Evolutionary conservation across 176 grass and related monocot genomes (phyloP).

Genomic region (Oryza australiensis): DNA sequence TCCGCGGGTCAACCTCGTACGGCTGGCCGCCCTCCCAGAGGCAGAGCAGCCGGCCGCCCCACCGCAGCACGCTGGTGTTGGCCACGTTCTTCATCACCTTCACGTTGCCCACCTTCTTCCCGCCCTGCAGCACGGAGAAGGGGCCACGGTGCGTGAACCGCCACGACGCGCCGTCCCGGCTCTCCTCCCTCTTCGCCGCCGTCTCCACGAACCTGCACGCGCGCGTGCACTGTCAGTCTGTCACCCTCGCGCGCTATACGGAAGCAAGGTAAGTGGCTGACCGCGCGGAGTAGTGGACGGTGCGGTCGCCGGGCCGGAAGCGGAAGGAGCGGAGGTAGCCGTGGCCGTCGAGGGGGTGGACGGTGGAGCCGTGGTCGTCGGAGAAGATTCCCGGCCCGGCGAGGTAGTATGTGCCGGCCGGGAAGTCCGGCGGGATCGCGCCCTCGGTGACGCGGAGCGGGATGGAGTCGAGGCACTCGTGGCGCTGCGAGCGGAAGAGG

Average conservation of each 20-base stretch:
- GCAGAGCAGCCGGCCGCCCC: constrained; percentile 77
- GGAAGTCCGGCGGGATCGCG: constrained; percentile 72
- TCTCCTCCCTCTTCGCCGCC: constrained; percentile 78
- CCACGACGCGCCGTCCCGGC: constrained; percentile 50
- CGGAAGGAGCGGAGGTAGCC: constrained; percentile 93
- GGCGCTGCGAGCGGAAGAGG: constrained; percentile 88
- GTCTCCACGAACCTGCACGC: constrained; percentile 71
- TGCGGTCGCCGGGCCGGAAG: constrained; percentile 32
- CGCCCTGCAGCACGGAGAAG: constrained; percentile 83
- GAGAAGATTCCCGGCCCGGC: constrained; percentile 73
- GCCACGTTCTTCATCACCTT: constrained; percentile 99
- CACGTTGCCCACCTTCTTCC: constrained; percentile 70
- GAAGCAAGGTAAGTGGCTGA: too few relatives aligned
- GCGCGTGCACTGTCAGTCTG: neutral
- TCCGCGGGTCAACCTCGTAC: constrained; percentile 69
- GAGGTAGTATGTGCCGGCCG: constrained; percentile 85
- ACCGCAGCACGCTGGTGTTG: constrained; percentile 83
- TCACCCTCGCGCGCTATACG: too few relatives aligned
- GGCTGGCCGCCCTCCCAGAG: constrained; percentile 93
- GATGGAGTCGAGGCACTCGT: constrained; percentile 53
- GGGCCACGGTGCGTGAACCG: constrained; percentile 91
- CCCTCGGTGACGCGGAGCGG: constrained; percentile 62
- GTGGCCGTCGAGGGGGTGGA: constrained; percentile 96
- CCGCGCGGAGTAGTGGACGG: constrained; percentile 63
- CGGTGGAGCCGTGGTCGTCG: constrained; percentile 95